phyloP scores from a whole-genome alignment of 192 early-diverging fungal genomes.

The Martensiomyces pterosporus region DNA sequence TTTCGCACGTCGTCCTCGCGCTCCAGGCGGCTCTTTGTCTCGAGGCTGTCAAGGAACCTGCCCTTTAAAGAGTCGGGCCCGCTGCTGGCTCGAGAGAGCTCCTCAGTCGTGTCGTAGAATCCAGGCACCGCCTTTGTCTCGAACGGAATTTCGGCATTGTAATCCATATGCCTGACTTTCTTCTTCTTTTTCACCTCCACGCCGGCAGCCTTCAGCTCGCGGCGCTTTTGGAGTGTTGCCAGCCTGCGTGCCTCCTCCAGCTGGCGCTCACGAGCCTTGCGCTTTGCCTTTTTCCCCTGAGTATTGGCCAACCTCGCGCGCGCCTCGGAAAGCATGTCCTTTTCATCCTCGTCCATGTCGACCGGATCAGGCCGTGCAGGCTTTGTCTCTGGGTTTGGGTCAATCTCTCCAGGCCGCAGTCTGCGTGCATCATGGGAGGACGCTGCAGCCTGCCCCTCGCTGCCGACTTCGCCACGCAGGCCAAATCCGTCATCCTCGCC shows the following conservation, averaged over 20 bases:
- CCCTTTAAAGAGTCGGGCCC: slow-evolving; percentile 64
- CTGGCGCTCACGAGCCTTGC: slow-evolving; percentile 97
- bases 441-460: slow-evolving; percentile 24
- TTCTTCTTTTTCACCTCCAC: slow-evolving; percentile 74
- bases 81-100: slow-evolving; percentile 59
- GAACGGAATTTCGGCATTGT: slow-evolving; percentile 95
- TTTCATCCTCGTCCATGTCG: slow-evolving; percentile 99
- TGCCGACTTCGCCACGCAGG: slow-evolving; percentile 58
- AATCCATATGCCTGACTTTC: slow-evolving; percentile 79
- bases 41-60: slow-evolving; percentile 70
- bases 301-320: slow-evolving; percentile 98
- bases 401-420: slow-evolving; percentile 92
- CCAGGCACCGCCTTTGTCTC: slow-evolving; percentile 82
- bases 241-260: slow-evolving; percentile 92
- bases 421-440: slow-evolving; percentile 79
- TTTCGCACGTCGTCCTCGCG: slow-evolving; percentile 77
- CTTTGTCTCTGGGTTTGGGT: slow-evolving; percentile 94
- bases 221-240: slow-evolving; percentile 84
- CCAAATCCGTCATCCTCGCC: slow-evolving; percentile 55
- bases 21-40: slow-evolving; percentile 79
- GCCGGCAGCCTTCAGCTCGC: slow-evolving; percentile 97
- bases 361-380: slow-evolving; percentile 98
- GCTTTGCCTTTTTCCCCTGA: slow-evolving; percentile 98
- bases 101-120: slow-evolving; percentile 90
- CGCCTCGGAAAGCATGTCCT: slow-evolving; percentile 99